Base-by-base conservation (phyloP, 140 eudicot genomes). In the Bidens hawaiensis region DNA sequence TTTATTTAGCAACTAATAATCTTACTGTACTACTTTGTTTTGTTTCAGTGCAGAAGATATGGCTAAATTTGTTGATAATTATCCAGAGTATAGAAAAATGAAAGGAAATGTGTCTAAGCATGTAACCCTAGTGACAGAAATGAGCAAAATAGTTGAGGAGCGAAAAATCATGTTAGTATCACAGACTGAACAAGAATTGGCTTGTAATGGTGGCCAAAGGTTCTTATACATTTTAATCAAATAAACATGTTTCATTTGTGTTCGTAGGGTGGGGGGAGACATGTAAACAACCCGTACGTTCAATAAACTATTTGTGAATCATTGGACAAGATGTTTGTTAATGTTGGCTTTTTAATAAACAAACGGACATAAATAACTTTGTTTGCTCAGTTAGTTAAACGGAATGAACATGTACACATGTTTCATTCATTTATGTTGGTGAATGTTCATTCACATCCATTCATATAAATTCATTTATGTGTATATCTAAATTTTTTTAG, bases 161-260 rank as follows among this genome's bases (percentile, higher is more conserved):
- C 78, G 99, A 38, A 93, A 93, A 73, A 96, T 93, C 49, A 88
- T 93, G 99, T 43, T 81, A 70, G 96, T 93, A 38, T 93, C 97
- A 60, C 95, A 93, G 73, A 85, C 88, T n/a, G 99, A 93, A 79
- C 99, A 93, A 64, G 99, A 93, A 38, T 78, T 93, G 75, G 97
- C 99, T 70, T 93, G 99, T 76, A 93, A 85, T 62, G 99, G 97
- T 40, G 99, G 99, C 18, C 96, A 93, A 85, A 93, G 99, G 99
- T 88, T 46, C 55, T 18, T 64, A n/a, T n/a, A 19, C 34, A 26
- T 48, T 72, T 56, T 59, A 22, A 13, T 9, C 22, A 45, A 42
- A 45, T 33, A 11, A 51, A 51, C 31, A 23, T 10, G 58, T 7
- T 51, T n/a, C 4, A 6, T 51, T 22, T n/a, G n/a, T n/a, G n/a